Percentiles rank a stretch among this genome's conserved stretches.
Conservation (phyloP, 2,329 filamentous ascomycete genomes). For the Epichloe hybrida region DNA sequence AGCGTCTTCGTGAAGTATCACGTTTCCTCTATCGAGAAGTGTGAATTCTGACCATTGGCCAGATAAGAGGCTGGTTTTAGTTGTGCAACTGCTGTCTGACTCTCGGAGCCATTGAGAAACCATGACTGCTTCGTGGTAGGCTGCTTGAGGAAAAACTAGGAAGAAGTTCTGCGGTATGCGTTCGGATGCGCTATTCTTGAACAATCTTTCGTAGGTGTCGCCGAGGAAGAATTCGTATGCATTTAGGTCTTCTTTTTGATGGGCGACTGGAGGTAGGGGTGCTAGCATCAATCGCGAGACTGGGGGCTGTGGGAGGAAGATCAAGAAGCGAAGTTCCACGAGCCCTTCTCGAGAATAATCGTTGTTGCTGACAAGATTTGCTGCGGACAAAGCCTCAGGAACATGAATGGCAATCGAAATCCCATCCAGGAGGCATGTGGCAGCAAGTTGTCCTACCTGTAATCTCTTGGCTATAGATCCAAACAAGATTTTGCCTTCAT, state of each 20-base stretch:
- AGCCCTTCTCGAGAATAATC: not conserved
- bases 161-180: conserved; percentile 24
- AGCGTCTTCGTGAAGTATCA: conserved; percentile 34
- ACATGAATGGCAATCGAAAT: conserved; percentile 24
- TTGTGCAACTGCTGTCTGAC: conserved; percentile 24
- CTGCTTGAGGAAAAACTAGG: conserved; percentile 32
- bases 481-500: conserved; percentile 9
- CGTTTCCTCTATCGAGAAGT: conserved; percentile 13
- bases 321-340: conserved; percentile 21
- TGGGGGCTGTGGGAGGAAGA: conserved; percentile 20
- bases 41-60: conserved; percentile 36
- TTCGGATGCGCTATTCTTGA: conserved; percentile 8
- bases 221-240: conserved; percentile 18
- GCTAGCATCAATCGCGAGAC: conserved; percentile 13
- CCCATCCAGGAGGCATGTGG: conserved; percentile 17
- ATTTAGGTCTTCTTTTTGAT: conserved; percentile 4
- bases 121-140: conserved; percentile 20
- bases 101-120: conserved; percentile 32
- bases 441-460: conserved; percentile 20
- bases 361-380: not conserved
- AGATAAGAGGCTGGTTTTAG: conserved; percentile 26
- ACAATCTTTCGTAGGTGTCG: conserved; percentile 19
- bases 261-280: conserved; percentile 7
- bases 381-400: not conserved
- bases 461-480: conserved; percentile 21